Base-by-base conservation (phyloP, 2,329 filamentous ascomycete genomes). In the Pestalotiopsis sp. region DNA sequence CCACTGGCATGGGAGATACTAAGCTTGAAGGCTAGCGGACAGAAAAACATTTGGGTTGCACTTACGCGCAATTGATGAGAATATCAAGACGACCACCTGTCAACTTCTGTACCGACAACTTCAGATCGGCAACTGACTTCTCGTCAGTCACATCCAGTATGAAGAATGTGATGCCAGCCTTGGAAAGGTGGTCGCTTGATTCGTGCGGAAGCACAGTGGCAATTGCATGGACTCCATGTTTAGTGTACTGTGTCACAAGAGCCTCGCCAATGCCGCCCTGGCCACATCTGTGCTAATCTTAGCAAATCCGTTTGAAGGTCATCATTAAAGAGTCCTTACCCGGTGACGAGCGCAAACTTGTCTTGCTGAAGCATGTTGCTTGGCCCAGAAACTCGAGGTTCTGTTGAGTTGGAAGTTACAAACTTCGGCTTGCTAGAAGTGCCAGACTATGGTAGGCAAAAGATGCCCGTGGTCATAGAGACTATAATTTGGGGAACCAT, bases 191-290 rank as follows among this genome's bases (percentile, higher is more conserved):
- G 0, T 71, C 69, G 14, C 62, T 59, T 0, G 39, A 2, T 23
- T 74, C 72, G 3, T 5, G 4, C 0, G 72, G 71, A 3, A 74
- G 67, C 0, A 74, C 14, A 0, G 71, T 75, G 0, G 72, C 72
- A 45, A 75, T 72, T 3, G 72, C 2, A 7, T 68, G 60, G 1
- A 74, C 4, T 7, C 66, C 64, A 0, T 9, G 36, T 0, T 39
- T 57, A 1, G 27, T 12, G 31, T 71, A 75, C n/a, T 73, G 68
- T 4, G 6, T 66, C 4, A 69, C 71, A 1, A 75, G 69, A n/a
- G 71, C 73, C 31, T 75, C 72, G 2, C 73, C 73, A 6, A 75
- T 75, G 0, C 72, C 72, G 2, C 73, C 73, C 17, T 68, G 9
- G 5, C 73, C 73, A 49, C 72, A 74, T 2, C 73, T 74, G 61